Percentiles rank a stretch among this genome's conserved stretches.
Conservation (phyloP, 805 yeast genomes). For the Schwanniomyces occidentalis region DNA sequence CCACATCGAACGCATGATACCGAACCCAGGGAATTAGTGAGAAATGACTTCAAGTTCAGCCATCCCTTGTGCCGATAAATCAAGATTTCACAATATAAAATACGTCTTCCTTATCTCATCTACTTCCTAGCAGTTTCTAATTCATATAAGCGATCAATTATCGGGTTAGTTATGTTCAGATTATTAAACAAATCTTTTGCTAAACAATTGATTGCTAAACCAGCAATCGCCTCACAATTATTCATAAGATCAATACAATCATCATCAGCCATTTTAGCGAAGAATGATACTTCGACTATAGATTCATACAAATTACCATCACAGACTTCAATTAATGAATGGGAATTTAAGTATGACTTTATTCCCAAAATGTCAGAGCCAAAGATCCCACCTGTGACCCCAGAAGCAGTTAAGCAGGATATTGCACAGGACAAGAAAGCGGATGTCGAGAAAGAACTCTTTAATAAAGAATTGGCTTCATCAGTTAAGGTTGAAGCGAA, state of each 20-base stretch:
- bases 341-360: constrained; percentile 52
- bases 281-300: constrained; percentile 59
- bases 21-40: no score
- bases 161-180: no score
- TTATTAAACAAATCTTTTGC: constrained; percentile 1
- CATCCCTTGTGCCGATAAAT: no score
- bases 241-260: constrained; percentile 5
- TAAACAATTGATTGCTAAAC: constrained; percentile 1
- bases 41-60: no score
- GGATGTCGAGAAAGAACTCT: constrained; percentile 37
- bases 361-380: constrained; percentile 42
- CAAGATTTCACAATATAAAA: no score
- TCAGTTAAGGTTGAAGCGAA: constrained; percentile 47
- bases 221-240: no score
- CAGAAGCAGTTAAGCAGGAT: constrained; percentile 51
- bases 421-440: constrained; percentile 43
- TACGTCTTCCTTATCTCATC: no score
- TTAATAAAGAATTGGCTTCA: constrained; percentile 30
- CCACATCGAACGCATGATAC: no score
- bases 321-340: constrained; percentile 45
- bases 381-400: constrained; percentile 45
- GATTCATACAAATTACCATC: constrained; percentile 56
- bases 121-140: no score
- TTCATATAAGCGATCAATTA: no score
- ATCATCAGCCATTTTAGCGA: constrained; percentile 30